Conservation (phyloP, 2,329 filamentous ascomycete species). For the Penicillium vulpinum region DNA sequence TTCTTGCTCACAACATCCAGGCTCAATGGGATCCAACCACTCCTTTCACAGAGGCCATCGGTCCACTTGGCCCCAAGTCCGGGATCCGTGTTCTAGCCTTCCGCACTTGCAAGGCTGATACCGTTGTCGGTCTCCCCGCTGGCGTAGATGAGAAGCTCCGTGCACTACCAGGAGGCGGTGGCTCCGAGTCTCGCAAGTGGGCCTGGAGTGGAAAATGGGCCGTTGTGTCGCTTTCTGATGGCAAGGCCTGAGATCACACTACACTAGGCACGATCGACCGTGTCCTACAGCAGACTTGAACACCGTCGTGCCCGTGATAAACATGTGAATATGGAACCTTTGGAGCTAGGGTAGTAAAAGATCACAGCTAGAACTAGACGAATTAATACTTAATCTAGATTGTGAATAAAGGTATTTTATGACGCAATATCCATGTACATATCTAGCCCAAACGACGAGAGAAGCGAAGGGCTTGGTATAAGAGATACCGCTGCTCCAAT, state of each 20-base stretch:
- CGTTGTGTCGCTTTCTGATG: conserved; percentile 80
- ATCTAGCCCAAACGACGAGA: not conserved
- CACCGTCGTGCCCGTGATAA: not conserved
- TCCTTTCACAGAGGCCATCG: conserved; percentile 79
- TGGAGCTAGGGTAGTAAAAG: not conserved
- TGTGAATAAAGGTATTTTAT: not conserved
- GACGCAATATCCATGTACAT: not conserved
- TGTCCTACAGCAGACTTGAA: not conserved
- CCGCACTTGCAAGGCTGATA: conserved; percentile 94
- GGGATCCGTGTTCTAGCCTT: conserved; percentile 83
- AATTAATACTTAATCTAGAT: not conserved
- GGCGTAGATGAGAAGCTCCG: conserved; percentile 82
- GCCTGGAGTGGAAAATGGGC: conserved; percentile 97
- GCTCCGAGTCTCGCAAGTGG: conserved; percentile 74
- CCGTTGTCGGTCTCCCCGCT: conserved; percentile 80
- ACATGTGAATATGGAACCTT: not conserved
- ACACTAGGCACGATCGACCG: not conserved
- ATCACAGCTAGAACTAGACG: not conserved
- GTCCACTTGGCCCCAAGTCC: conserved; percentile 77
- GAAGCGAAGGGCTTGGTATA: not conserved
- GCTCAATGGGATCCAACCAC: conserved; percentile 83
- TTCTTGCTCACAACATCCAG: conserved; percentile 43
- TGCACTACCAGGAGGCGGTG: conserved; percentile 67
- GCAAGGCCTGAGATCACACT: conserved; percentile 51
- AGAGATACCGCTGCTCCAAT: not conserved